These are phyloP conservation scores for Hypomyces rosellus DNA, from an alignment of 2,329 filamentous ascomycete genomes.

Conservation along the genomic window DNA sequence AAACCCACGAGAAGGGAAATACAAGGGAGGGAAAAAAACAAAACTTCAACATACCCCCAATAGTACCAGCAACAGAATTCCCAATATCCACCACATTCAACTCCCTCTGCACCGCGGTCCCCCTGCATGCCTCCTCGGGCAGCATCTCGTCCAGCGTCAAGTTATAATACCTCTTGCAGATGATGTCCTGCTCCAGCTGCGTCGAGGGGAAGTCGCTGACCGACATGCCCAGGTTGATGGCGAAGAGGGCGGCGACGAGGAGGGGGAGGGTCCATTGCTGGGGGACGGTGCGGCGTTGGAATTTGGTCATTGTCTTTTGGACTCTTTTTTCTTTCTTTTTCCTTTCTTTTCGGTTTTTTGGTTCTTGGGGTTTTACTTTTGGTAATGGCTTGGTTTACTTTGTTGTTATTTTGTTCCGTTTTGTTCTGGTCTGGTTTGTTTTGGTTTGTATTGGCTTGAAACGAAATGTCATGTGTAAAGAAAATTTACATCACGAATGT, in stretches of 20 bases:
- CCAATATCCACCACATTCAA: constrained; percentile 19
- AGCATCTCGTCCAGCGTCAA: constrained; percentile 8
- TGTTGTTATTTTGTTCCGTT: neutral
- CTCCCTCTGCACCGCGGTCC: constrained; percentile 16
- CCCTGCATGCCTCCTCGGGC: constrained; percentile 16
- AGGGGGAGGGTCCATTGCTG: constrained; percentile 15
- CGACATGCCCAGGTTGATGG: constrained; percentile 20
- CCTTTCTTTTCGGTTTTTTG: too few species aligned
- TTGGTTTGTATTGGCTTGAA: too few species aligned
- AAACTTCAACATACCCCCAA: constrained; percentile 11
- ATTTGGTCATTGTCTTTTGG: neutral
- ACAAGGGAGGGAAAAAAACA: neutral
- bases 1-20: neutral
- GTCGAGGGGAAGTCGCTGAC: constrained; percentile 17
- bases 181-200: constrained; percentile 20
- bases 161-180: constrained; percentile 15
- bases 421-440: too few species aligned
- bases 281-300: constrained; percentile 13
- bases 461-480: too few species aligned
- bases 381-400: neutral
- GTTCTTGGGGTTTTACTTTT: neutral
- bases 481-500: too few species aligned
- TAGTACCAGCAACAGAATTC: constrained; percentile 16
- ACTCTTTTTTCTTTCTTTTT: neutral
- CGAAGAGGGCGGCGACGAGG: constrained; percentile 17